Base-by-base conservation (phyloP, 2,329 filamentous ascomycete species). In the Emmonsiellopsis sp. region DNA sequence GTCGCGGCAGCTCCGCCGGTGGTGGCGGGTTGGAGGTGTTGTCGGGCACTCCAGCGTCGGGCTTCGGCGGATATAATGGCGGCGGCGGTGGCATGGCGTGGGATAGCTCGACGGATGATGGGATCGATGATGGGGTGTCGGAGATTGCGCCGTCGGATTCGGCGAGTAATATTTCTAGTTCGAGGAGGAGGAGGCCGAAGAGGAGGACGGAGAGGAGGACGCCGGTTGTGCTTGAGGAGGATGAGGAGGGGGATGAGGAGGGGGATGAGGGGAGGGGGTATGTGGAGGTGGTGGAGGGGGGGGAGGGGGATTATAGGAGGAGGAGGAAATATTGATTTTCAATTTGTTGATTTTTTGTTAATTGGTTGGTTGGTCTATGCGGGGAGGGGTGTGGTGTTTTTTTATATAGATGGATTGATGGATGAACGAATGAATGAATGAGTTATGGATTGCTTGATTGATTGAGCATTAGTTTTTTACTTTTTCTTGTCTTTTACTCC, bases 101-200 rank as follows among this genome's bases (percentile, higher is more conserved):
- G 66, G 73, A 75, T 15, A 68, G 66, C 41, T 70, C 71, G 13
- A 67, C 66, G 0, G 74, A 76, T 51, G 73, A 74, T 44, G 70
- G 71, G 41, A 63, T 73, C 13, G 74, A 74, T 51, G 75, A 77
- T 52, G 68, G 66, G 7, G 62, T 69, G 20, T 74, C 72, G 4
- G 66, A 68, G 49, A 63, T 77, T 38, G 71, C 70, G 7, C 74
- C 75, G 1, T 75, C 76, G 56, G 75, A 77, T 61, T 74, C 70
- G 20, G 75, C 75, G 8, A 77, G 74, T 57, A 77, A 77, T 44
- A 73, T 77, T 49, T 73, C 71, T 56, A 72, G 71, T n/a, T 72
- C 70, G 46, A 58, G 62, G 45, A 65, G 69, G 26, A 67, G 74
- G 32, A 65, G 72, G 42, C 73, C 73, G 5, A 77, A 75, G 59